Evolutionary conservation across 2,329 filamentous ascomycete genomes (phyloP).

Genomic region (Alternaria novae-zelandiae): DNA sequence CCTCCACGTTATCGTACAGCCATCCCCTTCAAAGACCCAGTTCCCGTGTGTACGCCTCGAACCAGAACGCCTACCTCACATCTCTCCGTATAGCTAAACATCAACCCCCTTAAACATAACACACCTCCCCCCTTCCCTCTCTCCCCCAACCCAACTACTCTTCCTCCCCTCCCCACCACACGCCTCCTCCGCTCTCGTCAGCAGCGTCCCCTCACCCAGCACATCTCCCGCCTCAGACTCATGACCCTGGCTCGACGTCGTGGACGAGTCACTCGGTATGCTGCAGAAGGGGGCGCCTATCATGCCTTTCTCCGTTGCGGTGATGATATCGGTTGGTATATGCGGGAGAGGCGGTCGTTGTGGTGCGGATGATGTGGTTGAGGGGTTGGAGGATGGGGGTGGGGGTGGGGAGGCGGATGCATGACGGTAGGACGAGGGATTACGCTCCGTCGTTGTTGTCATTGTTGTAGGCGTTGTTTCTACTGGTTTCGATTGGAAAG

Average conservation of each 20-base stretch:
- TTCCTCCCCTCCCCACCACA: constrained; percentile 10
- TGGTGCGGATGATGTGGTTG: neutral
- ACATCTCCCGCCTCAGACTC: neutral
- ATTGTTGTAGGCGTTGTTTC: neutral
- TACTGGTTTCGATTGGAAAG: neutral
- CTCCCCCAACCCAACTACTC: neutral
- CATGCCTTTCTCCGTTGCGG: constrained; percentile 32
- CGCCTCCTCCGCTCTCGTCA: constrained; percentile 17
- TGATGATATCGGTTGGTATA: constrained; percentile 19
- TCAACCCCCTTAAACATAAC: constrained; percentile 31
- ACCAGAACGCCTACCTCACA: too few species aligned
- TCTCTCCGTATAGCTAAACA: constrained; percentile 5
- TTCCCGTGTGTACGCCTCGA: neutral
- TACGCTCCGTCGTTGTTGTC: neutral
- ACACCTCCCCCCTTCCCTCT: constrained; percentile 15
- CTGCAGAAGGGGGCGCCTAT: constrained; percentile 7
- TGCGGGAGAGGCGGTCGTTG: neutral
- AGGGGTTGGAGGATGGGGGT: neutral
- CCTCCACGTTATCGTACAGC: neutral
- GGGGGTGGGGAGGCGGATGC: neutral
- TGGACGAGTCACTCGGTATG: neutral
- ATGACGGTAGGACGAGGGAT: neutral
- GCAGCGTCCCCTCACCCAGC: neutral
- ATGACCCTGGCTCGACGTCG: neutral
- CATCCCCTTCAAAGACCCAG: neutral